A percentile compares a stretch with the other conserved stretches of the same genome.
Conservation (phyloP, 73 alveolate species). For the Tetrahymena elliotti region DNA sequence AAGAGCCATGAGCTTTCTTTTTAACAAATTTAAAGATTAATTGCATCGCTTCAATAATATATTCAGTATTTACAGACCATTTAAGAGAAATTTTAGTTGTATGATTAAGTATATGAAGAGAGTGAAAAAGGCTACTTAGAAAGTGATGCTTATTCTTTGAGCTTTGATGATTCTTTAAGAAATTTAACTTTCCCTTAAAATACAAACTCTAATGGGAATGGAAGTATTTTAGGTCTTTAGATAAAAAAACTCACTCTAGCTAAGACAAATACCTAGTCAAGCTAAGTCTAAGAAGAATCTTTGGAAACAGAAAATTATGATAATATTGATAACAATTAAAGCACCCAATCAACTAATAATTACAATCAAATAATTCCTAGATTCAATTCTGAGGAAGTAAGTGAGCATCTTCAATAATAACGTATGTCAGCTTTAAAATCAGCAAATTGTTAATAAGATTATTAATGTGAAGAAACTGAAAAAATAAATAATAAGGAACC, state of each 20-base stretch:
- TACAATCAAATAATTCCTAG: background rate
- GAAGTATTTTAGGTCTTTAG: background rate
- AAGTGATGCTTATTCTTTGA: background rate
- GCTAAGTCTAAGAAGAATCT: background rate
- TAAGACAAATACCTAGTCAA: background rate
- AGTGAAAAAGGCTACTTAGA: background rate
- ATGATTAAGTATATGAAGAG: background rate
- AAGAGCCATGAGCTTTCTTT: background rate
- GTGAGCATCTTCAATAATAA: background rate
- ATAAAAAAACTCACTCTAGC: background rate
- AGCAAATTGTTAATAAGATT: background rate
- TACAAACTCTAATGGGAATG: background rate
- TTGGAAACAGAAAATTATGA: background rate
- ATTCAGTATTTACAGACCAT: background rate
- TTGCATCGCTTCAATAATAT: background rate
- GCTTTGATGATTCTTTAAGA: background rate
- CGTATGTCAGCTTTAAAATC: background rate
- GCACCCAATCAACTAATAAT: background rate
- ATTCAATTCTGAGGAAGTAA: background rate
- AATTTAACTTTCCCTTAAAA: background rate
- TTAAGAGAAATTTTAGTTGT: background rate
- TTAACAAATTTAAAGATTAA: background rate
- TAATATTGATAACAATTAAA: background rate
- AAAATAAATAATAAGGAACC: background rate
- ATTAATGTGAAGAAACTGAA: background rate